phyloP scores from a whole-genome alignment of 257 asterid species.

The Petrea volubilis region DNA sequence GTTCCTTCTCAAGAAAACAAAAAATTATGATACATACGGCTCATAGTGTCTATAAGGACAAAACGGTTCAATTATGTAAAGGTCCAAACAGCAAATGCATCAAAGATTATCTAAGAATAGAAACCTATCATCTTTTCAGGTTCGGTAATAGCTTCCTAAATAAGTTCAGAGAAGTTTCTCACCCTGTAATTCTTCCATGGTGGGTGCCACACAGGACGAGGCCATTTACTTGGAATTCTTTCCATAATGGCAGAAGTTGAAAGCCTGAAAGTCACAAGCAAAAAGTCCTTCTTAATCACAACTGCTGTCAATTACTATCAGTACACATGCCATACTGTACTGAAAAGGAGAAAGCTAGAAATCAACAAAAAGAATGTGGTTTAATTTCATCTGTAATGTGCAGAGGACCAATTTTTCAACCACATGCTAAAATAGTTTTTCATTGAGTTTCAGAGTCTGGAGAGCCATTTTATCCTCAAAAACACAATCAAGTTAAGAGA shows the following conservation, averaged over 20 bases:
- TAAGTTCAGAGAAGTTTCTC: slow-evolving; percentile 25
- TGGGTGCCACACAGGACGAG: slow-evolving; percentile 92
- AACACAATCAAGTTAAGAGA: not conserved
- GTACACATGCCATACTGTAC: not conserved
- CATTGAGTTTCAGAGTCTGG: not conserved
- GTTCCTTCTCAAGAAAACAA: not conserved
- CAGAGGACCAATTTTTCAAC: slow-evolving; percentile 1
- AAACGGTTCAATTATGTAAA: not conserved
- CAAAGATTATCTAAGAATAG: not conserved
- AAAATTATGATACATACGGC: slow-evolving; percentile 9
- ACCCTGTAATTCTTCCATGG: slow-evolving; percentile 99
- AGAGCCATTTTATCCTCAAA: not conserved
- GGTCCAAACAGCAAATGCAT: not conserved
- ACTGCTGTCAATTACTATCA: not conserved
- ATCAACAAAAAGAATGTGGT: slow-evolving; percentile 1
- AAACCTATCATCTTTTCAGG: slow-evolving; percentile 5
- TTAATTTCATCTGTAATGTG: not conserved
- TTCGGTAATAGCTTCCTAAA: not conserved
- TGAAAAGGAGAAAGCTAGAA: not conserved
- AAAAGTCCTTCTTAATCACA: slow-evolving; percentile 6
- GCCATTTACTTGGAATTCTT: slow-evolving; percentile 98
- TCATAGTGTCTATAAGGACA: not conserved
- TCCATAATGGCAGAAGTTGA: slow-evolving; percentile 99
- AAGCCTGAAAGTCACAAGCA: slow-evolving; percentile 47
- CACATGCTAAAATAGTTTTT: not conserved